Evolutionary conservation across 257 asterid species (phyloP).

Genomic region (Coffea eugenioides): DNA sequence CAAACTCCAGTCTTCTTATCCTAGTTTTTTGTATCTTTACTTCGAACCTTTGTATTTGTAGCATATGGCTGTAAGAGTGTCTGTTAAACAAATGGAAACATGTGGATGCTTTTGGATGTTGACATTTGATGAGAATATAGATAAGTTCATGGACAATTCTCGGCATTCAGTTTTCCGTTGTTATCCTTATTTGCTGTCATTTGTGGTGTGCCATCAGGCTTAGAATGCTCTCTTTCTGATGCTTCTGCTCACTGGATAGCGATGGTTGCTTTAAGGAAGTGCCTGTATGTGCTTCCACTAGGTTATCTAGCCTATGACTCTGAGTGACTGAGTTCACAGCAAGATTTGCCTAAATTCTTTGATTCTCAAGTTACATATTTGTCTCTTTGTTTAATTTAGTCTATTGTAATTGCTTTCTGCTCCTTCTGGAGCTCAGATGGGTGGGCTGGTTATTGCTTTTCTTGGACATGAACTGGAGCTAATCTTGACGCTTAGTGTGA

Average conservation of each 20-base stretch:
- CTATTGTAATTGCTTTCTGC: background rate
- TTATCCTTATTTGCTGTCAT: conserved; percentile 1
- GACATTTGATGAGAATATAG: too few relatives aligned
- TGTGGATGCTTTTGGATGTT: background rate
- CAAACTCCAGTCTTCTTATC: background rate
- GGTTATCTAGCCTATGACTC: conserved; percentile 90
- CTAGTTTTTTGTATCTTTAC: background rate
- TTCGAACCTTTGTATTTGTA: background rate
- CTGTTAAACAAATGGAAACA: background rate
- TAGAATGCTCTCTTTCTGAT: conserved; percentile 79
- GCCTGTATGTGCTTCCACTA: conserved; percentile 84
- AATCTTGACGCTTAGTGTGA: background rate
- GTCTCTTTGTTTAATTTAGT: background rate
- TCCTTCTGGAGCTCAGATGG: background rate
- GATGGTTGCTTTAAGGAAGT: conserved; percentile 83
- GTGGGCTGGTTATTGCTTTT: background rate
- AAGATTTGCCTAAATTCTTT: background rate
- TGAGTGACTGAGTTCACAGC: conserved; percentile 35
- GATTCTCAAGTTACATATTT: background rate
- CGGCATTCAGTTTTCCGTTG: background rate
- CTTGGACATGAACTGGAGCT: background rate
- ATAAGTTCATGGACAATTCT: too few relatives aligned
- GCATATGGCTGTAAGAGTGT: background rate
- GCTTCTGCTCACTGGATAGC: conserved; percentile 79
- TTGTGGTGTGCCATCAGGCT: conserved; percentile 45